A percentile compares a stretch with the other conserved stretches of the same genome.
Evolutionary conservation across 2,329 filamentous ascomycete species (phyloP).

Genomic region (Hypoxylon sp.): DNA sequence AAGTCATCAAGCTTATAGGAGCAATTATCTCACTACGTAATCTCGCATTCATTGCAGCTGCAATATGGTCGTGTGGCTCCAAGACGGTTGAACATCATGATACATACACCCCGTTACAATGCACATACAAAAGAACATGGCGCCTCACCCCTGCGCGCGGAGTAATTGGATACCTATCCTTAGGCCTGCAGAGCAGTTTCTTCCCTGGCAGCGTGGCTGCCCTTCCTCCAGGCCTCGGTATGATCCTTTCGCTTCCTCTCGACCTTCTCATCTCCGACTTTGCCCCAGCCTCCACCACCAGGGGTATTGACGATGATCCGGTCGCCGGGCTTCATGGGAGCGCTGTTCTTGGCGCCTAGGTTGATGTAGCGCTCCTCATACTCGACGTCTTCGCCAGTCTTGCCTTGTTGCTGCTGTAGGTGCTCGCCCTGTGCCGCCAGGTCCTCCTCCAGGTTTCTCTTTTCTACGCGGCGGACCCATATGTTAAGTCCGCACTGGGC

Average conservation of each 20-base stretch:
- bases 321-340: constrained; percentile 80
- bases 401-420: constrained; percentile 30
- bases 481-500: constrained; percentile 84
- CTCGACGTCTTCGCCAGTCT: constrained; percentile 53
- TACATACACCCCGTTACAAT: constrained; percentile 19
- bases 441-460: constrained; percentile 62
- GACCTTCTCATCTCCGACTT: constrained; percentile 67
- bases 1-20: constrained; percentile 1
- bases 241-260: constrained; percentile 66
- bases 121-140: background rate
- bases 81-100: background rate
- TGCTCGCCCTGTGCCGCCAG: constrained; percentile 38
- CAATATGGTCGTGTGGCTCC: constrained; percentile 1
- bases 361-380: constrained; percentile 75
- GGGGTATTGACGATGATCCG: constrained; percentile 83
- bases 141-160: constrained; percentile 2
- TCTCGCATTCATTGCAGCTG: constrained; percentile 11
- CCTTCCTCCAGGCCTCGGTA: constrained; percentile 65
- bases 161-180: background rate
- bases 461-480: constrained; percentile 82
- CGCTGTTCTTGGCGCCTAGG: constrained; percentile 83
- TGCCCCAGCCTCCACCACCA: constrained; percentile 83
- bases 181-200: constrained; percentile 68
- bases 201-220: constrained; percentile 68
- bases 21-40: constrained; percentile 9